Base-by-base conservation (phyloP, 2,329 filamentous ascomycete genomes). In the Dactylellina haptotyla region DNA sequence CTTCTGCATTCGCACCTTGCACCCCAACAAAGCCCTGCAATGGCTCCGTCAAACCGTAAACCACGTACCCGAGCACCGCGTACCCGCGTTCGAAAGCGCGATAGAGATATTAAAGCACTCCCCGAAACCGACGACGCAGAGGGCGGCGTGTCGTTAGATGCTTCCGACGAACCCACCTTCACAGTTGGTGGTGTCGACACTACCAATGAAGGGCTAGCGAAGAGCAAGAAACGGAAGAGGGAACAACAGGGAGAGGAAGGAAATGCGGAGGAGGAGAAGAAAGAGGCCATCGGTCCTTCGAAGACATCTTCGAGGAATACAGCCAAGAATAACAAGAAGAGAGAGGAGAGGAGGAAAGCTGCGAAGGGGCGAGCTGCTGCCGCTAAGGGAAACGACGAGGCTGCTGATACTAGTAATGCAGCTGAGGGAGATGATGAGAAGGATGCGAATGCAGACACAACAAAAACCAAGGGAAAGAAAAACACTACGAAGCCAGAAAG, bases 161-260 rank as follows among this genome's bases (percentile, higher is more conserved):
- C 16, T 18, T 41, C 23, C 45, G 25, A 65, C 18, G 51, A 65
- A 58, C 59, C 48, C 23, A 12, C 23, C 6, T 23, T 72, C 39
- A 54, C 67, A 5, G 65, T 72, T 14, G 45, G 45, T 16, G 58
- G 32, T 3, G 30, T 48, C 1, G 67, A 72, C 37, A 65, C 67
- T 2, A 72, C 67, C 6, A 72, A 72, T 28, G 67, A 72, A 39
- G 67, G 51, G 37, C 8, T 64, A 10, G 59, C 51, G 4, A 57
- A 45, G 45, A 59, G 53, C 32, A 43, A 30, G 14, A 72, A 72
- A 45, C 67, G 67, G 3, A 72, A 72, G 26, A 50, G 50, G 8
- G 50, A 48, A 16, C 37, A 46, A n/a, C 37, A 30, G 18, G 23
- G 16, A 18, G 26, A 25, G 9, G 37, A 1, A 10, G 28, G 25